A percentile compares a stretch with the other conserved stretches of the same genome.
Conservation (phyloP, 768 basidiomycete species). For the Termitomyces sp. region DNA sequence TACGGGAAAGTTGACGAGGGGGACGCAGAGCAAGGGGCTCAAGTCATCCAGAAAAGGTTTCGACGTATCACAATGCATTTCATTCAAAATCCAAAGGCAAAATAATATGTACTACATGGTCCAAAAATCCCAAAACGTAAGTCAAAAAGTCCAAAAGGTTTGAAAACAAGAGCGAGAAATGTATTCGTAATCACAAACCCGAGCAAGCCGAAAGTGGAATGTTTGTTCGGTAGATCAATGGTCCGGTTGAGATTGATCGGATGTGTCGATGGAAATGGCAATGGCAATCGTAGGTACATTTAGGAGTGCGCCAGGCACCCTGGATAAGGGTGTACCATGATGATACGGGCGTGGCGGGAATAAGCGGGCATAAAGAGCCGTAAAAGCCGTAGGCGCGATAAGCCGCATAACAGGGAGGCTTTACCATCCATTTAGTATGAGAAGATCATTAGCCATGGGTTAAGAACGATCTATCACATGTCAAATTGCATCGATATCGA, state of each 20-base stretch:
- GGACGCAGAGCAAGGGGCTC: background rate
- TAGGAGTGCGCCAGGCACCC: background rate
- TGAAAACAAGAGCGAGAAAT: background rate
- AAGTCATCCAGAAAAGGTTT: background rate
- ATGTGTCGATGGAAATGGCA: background rate
- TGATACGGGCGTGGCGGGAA: background rate
- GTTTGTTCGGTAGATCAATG: background rate
- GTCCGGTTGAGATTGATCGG: background rate
- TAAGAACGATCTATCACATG: slow-evolving; percentile 56
- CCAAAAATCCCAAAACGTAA: background rate
- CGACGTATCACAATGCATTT: background rate
- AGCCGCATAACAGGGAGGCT: background rate
- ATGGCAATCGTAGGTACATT: background rate
- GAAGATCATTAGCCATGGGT: slow-evolving; percentile 86
- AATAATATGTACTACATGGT: background rate
- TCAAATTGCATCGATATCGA: slow-evolving; percentile 2
- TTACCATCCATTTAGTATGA: slow-evolving; percentile 42
- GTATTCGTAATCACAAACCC: background rate
- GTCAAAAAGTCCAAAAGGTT: background rate
- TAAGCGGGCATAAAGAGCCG: background rate
- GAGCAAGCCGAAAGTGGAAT: background rate
- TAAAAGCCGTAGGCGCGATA: background rate
- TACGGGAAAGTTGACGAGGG: background rate
- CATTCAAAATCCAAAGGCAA: background rate
- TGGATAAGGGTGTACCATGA: background rate